Conservation (phyloP, 257 asterid genomes). For the Eustoma russellianum region DNA sequence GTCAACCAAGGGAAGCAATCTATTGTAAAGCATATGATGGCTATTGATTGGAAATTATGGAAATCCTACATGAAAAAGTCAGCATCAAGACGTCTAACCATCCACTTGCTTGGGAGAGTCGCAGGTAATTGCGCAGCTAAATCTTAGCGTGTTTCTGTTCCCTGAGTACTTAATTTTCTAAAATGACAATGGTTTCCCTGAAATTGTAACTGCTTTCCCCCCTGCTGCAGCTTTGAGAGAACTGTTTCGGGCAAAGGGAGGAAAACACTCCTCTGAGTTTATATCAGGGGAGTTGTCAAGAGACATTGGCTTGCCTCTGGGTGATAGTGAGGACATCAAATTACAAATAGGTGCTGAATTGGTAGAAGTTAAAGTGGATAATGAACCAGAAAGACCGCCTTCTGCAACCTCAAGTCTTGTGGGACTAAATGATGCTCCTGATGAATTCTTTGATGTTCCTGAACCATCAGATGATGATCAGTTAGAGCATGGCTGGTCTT, state of each 20-base stretch:
- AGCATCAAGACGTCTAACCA: conserved; percentile 66
- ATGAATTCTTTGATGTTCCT: conserved; percentile 84
- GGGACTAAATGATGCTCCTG: conserved; percentile 77
- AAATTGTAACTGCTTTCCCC: background rate
- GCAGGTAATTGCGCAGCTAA: conserved; percentile 40
- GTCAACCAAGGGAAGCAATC: conserved; percentile 60
- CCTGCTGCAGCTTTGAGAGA: conserved; percentile 59
- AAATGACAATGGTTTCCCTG: background rate
- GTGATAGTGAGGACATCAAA: conserved; percentile 38
- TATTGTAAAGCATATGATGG: conserved; percentile 86
- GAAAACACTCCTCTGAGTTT: conserved; percentile 28
- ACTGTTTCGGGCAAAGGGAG: conserved; percentile 43
- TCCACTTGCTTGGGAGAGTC: conserved; percentile 59
- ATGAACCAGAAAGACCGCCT: conserved; percentile 31
- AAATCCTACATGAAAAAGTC: conserved; percentile 55
- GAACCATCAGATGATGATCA: conserved; percentile 73
- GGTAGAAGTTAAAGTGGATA: conserved; percentile 18
- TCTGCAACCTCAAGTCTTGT: conserved; percentile 70
- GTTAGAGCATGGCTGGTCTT: conserved; percentile 33
- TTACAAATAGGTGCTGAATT: conserved; percentile 24
- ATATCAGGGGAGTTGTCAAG: conserved; percentile 30
- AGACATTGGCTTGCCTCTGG: conserved; percentile 28
- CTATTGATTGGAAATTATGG: conserved; percentile 95
- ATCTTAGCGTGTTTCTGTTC: background rate
- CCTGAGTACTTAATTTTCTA: background rate